phyloP scores from a whole-genome alignment of 2,329 filamentous ascomycete species.

The Juglanconis oblonga region DNA sequence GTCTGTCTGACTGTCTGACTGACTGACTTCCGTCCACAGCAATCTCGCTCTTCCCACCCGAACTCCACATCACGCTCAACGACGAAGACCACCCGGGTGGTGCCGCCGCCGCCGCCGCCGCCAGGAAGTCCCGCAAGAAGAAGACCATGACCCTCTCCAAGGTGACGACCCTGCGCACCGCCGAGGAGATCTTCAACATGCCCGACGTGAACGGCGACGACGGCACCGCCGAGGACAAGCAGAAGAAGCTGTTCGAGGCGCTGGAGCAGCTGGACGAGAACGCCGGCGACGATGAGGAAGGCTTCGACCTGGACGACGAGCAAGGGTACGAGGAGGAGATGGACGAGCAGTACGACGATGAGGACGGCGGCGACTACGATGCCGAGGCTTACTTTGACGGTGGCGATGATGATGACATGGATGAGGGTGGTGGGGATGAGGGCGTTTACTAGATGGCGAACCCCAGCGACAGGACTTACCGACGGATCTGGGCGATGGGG shows the following conservation, averaged over 20 bases:
- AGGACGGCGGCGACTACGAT: constrained; percentile 59
- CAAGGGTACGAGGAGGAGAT: constrained; percentile 45
- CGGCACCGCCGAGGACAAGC: constrained; percentile 22
- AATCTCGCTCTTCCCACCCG: constrained; percentile 47
- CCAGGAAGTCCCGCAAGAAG: constrained; percentile 36
- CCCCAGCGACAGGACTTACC: not conserved
- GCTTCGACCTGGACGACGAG: constrained; percentile 42
- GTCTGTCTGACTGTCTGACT: not conserved
- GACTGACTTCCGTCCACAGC: not conserved
- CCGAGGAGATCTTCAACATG: constrained; percentile 48
- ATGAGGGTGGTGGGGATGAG: constrained; percentile 36
- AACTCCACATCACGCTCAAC: constrained; percentile 54
- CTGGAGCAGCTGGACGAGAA: constrained; percentile 41
- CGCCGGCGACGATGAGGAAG: constrained; percentile 31
- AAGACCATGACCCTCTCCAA: constrained; percentile 46
- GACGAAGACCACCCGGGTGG: constrained; percentile 37
- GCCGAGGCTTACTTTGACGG: constrained; percentile 61
- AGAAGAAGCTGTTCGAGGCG: constrained; percentile 39
- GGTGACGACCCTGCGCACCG: constrained; percentile 46
- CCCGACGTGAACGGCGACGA: constrained; percentile 29
- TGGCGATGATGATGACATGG: constrained; percentile 51
- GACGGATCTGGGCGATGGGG: not conserved
- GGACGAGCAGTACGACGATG: constrained; percentile 50
- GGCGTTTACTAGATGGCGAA: constrained; percentile 15
- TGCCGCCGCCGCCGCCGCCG: constrained; percentile 28